Percentiles rank a stretch among this genome's conserved stretches.
phyloP scores from a whole-genome alignment of 2,329 filamentous ascomycete genomes.

The Penicillium sp. region DNA sequence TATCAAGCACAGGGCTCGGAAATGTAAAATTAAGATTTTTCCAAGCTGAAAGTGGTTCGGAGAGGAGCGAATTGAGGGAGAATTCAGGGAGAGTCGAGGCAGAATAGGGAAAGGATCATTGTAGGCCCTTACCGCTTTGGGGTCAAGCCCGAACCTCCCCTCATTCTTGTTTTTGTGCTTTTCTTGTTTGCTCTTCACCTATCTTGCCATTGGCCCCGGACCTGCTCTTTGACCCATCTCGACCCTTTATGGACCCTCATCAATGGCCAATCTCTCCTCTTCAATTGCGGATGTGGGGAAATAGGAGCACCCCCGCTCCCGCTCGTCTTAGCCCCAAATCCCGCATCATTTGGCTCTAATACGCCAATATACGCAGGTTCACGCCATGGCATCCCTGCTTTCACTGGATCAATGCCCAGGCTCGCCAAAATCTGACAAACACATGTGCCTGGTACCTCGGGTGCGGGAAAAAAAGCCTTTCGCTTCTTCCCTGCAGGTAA shows the following conservation, averaged over 20 bases:
- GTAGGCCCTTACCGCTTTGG: conserved; percentile 3
- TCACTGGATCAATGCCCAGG: not conserved
- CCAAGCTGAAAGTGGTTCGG: not conserved
- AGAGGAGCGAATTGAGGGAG: not conserved
- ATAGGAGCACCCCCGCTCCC: conserved; percentile 1
- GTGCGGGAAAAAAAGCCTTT: not conserved
- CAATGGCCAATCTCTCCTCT: not conserved
- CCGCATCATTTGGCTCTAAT: not conserved
- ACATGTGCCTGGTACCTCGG: conserved; percentile 11
- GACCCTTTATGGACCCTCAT: not conserved
- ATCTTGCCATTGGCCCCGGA: not conserved
- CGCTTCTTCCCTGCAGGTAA: not conserved
- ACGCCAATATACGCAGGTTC: conserved; percentile 6
- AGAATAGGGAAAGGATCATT: not conserved
- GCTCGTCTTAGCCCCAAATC: conserved; percentile 1
- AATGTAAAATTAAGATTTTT: not conserved
- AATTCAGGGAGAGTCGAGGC: not conserved
- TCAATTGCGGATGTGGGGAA: not conserved
- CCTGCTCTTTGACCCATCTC: not conserved
- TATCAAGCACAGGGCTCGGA: not conserved
- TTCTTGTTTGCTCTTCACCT: not conserved
- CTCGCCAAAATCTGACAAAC: not conserved
- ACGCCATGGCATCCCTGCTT: not conserved
- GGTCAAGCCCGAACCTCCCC: conserved; percentile 4
- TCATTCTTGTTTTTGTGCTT: not conserved